Percentiles rank a stretch among this genome's conserved stretches.
These are phyloP conservation scores for Cicer cuneatum DNA, from an alignment of 306 rosid species.

Conservation along the genomic window DNA sequence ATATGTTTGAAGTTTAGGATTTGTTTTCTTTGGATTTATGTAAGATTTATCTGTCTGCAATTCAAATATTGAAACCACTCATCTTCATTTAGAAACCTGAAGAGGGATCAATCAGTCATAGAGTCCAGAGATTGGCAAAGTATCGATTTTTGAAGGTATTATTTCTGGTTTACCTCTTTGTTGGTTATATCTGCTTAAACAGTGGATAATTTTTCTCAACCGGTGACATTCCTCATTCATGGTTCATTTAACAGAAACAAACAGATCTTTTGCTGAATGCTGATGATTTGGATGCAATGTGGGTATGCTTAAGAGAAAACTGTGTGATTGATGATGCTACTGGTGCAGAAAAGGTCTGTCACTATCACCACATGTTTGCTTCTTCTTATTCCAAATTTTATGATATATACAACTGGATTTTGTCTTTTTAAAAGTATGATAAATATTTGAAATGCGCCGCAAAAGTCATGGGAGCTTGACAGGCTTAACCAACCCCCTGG, in stretches of 20 bases:
- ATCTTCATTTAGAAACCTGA: conserved; percentile 85
- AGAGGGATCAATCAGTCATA: conserved; percentile 93
- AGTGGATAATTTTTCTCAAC: conserved; percentile 30
- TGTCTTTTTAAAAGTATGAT: conserved; percentile 14
- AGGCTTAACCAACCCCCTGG: neutral
- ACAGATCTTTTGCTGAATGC: conserved; percentile 95
- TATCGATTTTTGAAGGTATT: conserved; percentile 83
- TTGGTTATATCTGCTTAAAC: conserved; percentile 37
- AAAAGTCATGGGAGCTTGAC: neutral
- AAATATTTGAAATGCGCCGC: conserved; percentile 21
- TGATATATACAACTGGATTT: conserved; percentile 10
- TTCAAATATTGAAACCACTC: conserved; percentile 32
- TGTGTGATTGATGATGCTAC: conserved; percentile 98
- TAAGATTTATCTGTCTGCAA: conserved; percentile 5
- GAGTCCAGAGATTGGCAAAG: conserved; percentile 96
- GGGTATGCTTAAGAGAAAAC: conserved; percentile 97
- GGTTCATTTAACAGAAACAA: conserved; percentile 80
- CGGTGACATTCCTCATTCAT: conserved; percentile 9
- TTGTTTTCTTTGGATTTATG: conserved; percentile 37
- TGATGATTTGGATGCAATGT: conserved; percentile 98
- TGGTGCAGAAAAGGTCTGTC: conserved; percentile 91
- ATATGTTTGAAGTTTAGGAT: conserved; percentile 32
- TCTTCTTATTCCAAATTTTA: conserved; percentile 22
- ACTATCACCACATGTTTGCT: conserved; percentile 33
- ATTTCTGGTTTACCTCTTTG: conserved; percentile 16